Conservation (phyloP, 495 filamentous ascomycete species). For the Massariosphaeria phaeospora region DNA sequence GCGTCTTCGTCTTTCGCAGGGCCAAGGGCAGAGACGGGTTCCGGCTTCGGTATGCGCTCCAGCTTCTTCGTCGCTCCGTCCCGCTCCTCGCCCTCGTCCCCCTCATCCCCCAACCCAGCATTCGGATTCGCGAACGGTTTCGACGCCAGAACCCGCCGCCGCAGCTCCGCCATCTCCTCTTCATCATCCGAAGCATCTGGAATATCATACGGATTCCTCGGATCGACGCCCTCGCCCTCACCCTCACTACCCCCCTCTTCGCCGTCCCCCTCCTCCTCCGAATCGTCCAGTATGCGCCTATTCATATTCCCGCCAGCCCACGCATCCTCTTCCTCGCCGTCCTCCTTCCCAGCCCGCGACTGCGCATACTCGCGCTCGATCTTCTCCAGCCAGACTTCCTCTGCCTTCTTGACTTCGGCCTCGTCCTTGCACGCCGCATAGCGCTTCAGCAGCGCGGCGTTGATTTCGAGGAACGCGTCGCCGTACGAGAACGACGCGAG, state of each 20-base stretch:
- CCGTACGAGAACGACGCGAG: conserved; percentile 85
- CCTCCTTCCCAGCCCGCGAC: conserved; percentile 61
- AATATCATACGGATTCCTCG: conserved; percentile 62
- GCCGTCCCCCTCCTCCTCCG: conserved; percentile 47
- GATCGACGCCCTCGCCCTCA: conserved; percentile 47
- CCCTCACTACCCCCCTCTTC: conserved; percentile 43
- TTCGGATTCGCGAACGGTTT: conserved; percentile 73
- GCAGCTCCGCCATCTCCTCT: conserved; percentile 86
- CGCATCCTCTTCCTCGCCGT: conserved; percentile 56
- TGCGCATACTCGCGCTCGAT: conserved; percentile 86
- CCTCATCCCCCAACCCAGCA: conserved; percentile 50
- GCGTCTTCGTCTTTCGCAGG: conserved; percentile 22
- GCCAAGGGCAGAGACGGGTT: neutral
- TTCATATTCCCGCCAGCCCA: conserved; percentile 89
- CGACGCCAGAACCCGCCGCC: conserved; percentile 75
- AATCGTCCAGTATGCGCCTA: conserved; percentile 51
- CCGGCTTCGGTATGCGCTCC: conserved; percentile 7
- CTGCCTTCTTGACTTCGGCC: conserved; percentile 79
- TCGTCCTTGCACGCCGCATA: conserved; percentile 81
- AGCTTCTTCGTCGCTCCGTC: too few relatives aligned
- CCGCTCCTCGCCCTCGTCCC: too few relatives aligned
- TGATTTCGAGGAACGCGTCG: conserved; percentile 80
- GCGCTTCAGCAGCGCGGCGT: conserved; percentile 69
- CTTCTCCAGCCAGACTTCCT: conserved; percentile 81
- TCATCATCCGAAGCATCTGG: conserved; percentile 76